phyloP scores from a whole-genome alignment of 495 filamentous ascomycete species.

The Cercophora newfieldiana region DNA sequence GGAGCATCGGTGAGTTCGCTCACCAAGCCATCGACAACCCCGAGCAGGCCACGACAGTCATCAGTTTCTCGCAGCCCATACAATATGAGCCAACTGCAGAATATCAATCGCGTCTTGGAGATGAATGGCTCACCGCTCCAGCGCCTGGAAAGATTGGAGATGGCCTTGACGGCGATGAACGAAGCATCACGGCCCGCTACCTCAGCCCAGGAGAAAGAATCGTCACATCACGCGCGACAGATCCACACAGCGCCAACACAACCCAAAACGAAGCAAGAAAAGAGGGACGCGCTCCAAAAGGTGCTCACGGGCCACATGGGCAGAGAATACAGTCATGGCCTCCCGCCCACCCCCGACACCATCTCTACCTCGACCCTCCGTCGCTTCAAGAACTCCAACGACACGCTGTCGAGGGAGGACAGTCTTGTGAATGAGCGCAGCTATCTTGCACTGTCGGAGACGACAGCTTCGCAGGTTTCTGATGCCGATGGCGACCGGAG shows the following conservation, averaged over 20 bases:
- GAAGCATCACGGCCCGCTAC: slow-evolving; percentile 28
- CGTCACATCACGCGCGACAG: slow-evolving; percentile 22
- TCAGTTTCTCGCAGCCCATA: slow-evolving; percentile 22
- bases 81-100: slow-evolving; percentile 36
- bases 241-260: slow-evolving; percentile 22
- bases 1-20: slow-evolving; percentile 23
- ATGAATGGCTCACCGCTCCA: slow-evolving; percentile 41
- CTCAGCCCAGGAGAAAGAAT: slow-evolving; percentile 25
- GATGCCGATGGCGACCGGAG: slow-evolving; percentile 11
- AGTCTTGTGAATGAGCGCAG: slow-evolving; percentile 24
- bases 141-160: slow-evolving; percentile 40
- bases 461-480: slow-evolving; percentile 25
- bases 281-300: slow-evolving; percentile 42
- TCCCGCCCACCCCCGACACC: slow-evolving; percentile 58
- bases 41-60: slow-evolving; percentile 18
- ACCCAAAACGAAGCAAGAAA: slow-evolving; percentile 39
- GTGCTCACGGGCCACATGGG: slow-evolving; percentile 39
- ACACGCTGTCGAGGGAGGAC: slow-evolving; percentile 33
- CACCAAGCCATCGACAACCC: slow-evolving; percentile 14
- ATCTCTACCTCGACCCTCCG: slow-evolving; percentile 52
- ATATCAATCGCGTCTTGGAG: slow-evolving; percentile 44
- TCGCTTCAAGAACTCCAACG: slow-evolving; percentile 40
- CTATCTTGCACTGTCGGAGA: slow-evolving; percentile 23
- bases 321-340: slow-evolving; percentile 32
- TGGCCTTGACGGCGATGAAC: slow-evolving; percentile 20